Base-by-base conservation (phyloP, 768 basidiomycete species). In the Gloeophyllum trabeum region DNA sequence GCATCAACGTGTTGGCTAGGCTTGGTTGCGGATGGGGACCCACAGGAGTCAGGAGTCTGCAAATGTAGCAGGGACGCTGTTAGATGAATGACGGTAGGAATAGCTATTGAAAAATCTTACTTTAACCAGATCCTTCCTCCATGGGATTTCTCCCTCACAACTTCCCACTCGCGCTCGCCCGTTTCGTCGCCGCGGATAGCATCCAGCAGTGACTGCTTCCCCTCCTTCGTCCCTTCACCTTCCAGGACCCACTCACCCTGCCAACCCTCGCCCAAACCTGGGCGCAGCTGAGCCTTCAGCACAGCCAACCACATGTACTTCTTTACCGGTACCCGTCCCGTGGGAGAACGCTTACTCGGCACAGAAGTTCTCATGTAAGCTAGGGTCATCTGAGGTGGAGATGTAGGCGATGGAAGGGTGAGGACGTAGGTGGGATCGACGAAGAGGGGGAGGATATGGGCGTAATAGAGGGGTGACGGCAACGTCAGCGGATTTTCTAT, bases 211-310 rank as follows among this genome's bases (percentile, higher is more conserved):
- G 62, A 54, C 54, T 73, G 65, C 35, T 71, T 64, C 4, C 79
- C 81, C 54, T 84, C 82, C 24, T 60, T 64, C 14, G 84, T 88
- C 1, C 84, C 86, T 42, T 84, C 81, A 1, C 75, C 78, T 57
- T 88, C 81, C n/a, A 88, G 63, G 12, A 84, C 62, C 84, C 86
- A 87, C 48, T 87, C 81, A 6, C 80, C 80, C 24, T 69, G 63
- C 79, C 86, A 83, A 4, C 77, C 79, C n/a, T 73, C 71, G 10
- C 81, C 78, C 19, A 81, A 61, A 24, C 59, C 69, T 16, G 59
- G 59, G 24, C 47, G 46, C 48, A 50, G 24, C 46, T 50, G 43
- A 38, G 54, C 32, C 42, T 45, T 61, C 13, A 76, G 59, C 25
- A 66, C 62, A 24, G 76, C 81, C 4, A 76, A 67, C 86, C 86